phyloP scores from a whole-genome alignment of 768 basidiomycete species.

The Lentinus tigrinus region DNA sequence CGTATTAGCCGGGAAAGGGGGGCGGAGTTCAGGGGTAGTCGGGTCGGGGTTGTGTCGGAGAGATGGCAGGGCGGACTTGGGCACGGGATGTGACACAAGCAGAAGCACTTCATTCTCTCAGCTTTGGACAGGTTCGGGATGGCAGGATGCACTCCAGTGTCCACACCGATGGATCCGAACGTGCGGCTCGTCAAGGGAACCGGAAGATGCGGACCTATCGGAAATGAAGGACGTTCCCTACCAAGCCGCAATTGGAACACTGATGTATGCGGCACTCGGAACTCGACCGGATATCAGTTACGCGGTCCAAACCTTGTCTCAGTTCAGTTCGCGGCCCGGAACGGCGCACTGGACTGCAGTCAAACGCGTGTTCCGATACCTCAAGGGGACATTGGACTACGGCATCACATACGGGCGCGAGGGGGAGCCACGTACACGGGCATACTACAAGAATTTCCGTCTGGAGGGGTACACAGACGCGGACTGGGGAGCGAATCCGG shows the following conservation, averaged over 20 bases:
- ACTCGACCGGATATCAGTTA: conserved; percentile 37
- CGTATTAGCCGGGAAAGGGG: too few relatives aligned
- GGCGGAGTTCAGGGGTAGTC: too few relatives aligned
- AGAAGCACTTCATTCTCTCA: conserved; percentile 24
- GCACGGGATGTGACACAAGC: too few relatives aligned
- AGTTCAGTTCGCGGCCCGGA: conserved; percentile 31
- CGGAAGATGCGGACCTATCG: neutral
- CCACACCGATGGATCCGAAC: conserved; percentile 25
- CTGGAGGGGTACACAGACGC: conserved; percentile 28
- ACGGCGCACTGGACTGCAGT: conserved; percentile 29
- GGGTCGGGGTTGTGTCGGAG: too few relatives aligned
- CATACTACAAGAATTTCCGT: neutral
- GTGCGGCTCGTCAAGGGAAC: conserved; percentile 7
- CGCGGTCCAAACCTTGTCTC: conserved; percentile 30
- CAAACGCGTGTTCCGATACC: conserved; percentile 33
- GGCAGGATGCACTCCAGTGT: conserved; percentile 17
- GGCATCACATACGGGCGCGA: conserved; percentile 19
- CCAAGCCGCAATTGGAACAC: conserved; percentile 19
- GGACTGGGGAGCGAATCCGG: conserved; percentile 32
- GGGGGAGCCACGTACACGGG: neutral
- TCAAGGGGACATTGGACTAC: conserved; percentile 29
- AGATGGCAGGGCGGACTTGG: too few relatives aligned
- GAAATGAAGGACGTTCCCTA: conserved; percentile 21
- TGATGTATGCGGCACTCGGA: conserved; percentile 29
- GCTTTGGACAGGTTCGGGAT: conserved; percentile 24